Base-by-base conservation (phyloP, 805 yeast genomes). In the Candida nonsorbophila region DNA sequence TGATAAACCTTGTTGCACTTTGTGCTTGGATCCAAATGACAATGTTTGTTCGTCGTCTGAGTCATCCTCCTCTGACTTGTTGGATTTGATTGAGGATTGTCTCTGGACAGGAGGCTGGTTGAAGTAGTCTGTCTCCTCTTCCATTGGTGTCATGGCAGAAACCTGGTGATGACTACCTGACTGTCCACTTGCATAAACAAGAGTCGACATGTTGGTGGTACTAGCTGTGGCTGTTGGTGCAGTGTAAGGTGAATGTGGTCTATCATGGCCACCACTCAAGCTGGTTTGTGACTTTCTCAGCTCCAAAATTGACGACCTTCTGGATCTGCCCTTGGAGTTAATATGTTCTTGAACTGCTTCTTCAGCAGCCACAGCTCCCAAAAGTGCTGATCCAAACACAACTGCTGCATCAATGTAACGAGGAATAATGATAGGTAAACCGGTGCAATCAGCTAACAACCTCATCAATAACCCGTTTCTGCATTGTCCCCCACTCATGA, bases 401-500 rank as follows among this genome's bases (percentile, higher is more conserved):
- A 92, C 98, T 2, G 97, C 94, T 1, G 97, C 92, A 51, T 90
- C 97, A 46, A 90, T 87, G 57, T 92, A 88, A 47, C 90, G 73
- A 27, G 98, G 98, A 39, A 90, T 85, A 27, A 92, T 75, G 34
- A 92, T 79, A 11, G 97, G 95, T 60, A 82, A 67, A 4, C 94
- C 94, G 0, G 96, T 86, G 50, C 95, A 84, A 46, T 90, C 94
- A 1, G 97, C 95, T 53, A 92, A 71, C 36, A 92, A 61, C 60
- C 94, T 73, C 79, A 92, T 87, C 37, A 92, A 69, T 33, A 92
- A 63, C 11, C 87, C 83, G 57, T 92, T 92, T 50, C 97, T 76
- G 56, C 96, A 88, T 56, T 92, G 98, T 19, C 98, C 97, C 33
- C 98, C 98, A 37, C 90, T 79, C 79, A 92, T 79, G 60, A 80